These are phyloP conservation scores for Xylaria digitata DNA, from an alignment of 2,329 filamentous ascomycete genomes.

Conservation along the genomic window DNA sequence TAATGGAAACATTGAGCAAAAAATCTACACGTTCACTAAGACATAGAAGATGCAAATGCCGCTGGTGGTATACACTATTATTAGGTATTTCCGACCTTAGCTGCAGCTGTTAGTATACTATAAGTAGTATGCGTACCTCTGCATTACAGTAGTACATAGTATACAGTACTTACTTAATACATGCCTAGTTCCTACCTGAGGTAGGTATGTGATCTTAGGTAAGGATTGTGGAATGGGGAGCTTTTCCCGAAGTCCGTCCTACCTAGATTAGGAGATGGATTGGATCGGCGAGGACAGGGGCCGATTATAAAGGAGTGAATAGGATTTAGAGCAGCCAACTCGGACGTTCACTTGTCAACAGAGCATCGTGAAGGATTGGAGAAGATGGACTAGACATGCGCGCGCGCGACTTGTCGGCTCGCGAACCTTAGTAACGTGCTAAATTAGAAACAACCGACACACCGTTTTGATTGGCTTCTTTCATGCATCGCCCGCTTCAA, in stretches of 20 bases:
- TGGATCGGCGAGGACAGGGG: conserved; percentile 1
- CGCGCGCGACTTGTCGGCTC: conserved; percentile 26
- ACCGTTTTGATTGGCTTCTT: conserved; percentile 32
- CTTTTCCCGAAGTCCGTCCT: conserved; percentile 10
- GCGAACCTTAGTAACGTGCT: conserved; percentile 24
- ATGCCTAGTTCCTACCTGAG: not conserved
- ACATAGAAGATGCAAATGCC: not conserved
- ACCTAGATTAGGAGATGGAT: conserved; percentile 10
- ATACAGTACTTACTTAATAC: too few relatives aligned
- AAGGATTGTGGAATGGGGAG: not conserved
- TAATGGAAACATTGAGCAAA: not conserved
- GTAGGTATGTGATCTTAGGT: not conserved
- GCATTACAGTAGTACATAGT: too few relatives aligned
- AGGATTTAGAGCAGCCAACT: conserved; percentile 1
- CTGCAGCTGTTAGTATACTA: too few relatives aligned
- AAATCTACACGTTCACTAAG: not conserved
- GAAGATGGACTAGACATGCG: not conserved
- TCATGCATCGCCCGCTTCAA: conserved; percentile 23
- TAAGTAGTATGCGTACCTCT: too few relatives aligned
- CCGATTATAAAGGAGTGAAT: not conserved
- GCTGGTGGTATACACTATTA: too few relatives aligned
- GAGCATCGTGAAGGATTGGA: conserved; percentile 1
- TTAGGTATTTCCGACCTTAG: too few relatives aligned
- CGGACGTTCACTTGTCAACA: not conserved
- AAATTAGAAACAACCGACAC: conserved; percentile 33